Base-by-base conservation (phyloP, 2,329 filamentous ascomycete species). In the Capronia americana region DNA sequence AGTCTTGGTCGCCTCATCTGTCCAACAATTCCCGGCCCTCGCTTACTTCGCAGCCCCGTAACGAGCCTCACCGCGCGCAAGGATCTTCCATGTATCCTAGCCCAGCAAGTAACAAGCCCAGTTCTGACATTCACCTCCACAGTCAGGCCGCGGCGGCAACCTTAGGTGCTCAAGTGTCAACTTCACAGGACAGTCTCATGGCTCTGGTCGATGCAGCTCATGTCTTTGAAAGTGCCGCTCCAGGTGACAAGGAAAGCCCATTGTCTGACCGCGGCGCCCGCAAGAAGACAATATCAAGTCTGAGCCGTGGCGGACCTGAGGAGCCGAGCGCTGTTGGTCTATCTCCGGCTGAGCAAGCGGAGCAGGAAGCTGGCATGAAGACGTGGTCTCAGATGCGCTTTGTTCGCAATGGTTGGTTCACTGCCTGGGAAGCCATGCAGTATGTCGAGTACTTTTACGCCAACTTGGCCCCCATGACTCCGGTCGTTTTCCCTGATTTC, bases 361-460 rank as follows among this genome's bases (percentile, higher is more conserved):
- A 78, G 32, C 79, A 76, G 72, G 80, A 85, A 50, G 87, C 91
- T 65, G 93, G 93, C 0, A 80, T 97, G 66, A 89, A 88, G 73
- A 90, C 92, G n/a, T 99, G 95, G 95, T 88, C 90, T 1, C 85
- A 92, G 69, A 93, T 97, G 77, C 89, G 93, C 51, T 98, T 98
- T 76, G 94, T 98, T n/a, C 89, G 93, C 61, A 93, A 93, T 8
- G 95, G 95, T 10, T 98, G 94, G 94, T 95, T 99, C 77, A 96
- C 93, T 0, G 91, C 94, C 0, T 88, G 91, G 71, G 95, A 99
- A 79, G 94, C 92, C 24, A 93, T 98, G 77, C 89, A 90, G 51
- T 98, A 98, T 75, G 92, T 99, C 69, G 90, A 93, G 76, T 98
- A 98, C 79, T 98, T 97, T 79, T 98, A 97, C 80, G 88, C 90